These are phyloP conservation scores for Mycena amicta DNA, from an alignment of 768 basidiomycete species.

Conservation along the genomic window DNA sequence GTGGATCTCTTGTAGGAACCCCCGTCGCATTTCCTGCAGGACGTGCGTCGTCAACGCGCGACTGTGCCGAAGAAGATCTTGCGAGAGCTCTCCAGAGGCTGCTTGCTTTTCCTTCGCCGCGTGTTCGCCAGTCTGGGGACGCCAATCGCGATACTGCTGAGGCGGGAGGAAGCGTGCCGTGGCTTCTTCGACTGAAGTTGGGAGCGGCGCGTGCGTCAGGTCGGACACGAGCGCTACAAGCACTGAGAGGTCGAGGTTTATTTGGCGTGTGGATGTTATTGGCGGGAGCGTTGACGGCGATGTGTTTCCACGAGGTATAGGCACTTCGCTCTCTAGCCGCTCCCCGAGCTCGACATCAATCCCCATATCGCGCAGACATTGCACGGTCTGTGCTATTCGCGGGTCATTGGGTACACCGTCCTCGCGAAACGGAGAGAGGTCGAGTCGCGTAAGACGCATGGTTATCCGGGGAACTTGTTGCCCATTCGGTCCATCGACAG, in stretches of 20 bases:
- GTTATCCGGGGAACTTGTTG: constrained; percentile 49
- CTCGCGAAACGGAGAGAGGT: constrained; percentile 37
- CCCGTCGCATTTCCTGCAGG: constrained; percentile 71
- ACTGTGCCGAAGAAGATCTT: constrained; percentile 57
- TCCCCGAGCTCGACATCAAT: constrained; percentile 71
- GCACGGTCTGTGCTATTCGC: constrained; percentile 64
- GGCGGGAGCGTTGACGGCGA: constrained; percentile 18
- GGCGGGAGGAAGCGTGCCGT: constrained; percentile 66
- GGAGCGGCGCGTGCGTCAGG: constrained; percentile 73
- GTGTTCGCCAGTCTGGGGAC: constrained; percentile 25
- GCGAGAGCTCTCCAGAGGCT: constrained; percentile 30
- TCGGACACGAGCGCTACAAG: constrained; percentile 85
- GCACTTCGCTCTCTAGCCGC: constrained; percentile 34
- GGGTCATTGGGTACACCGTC: constrained; percentile 43
- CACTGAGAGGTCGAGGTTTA: constrained; percentile 85
- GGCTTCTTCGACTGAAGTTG: constrained; percentile 57
- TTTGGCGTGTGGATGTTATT: constrained; percentile 49
- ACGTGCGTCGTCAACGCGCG: constrained; percentile 75
- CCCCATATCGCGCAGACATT: constrained; percentile 60
- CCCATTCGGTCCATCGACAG: constrained; percentile 39
- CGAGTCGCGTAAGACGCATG: constrained; percentile 71
- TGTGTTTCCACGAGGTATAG: constrained; percentile 7
- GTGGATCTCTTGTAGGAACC: constrained; percentile 64
- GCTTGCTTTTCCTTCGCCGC: constrained; percentile 5
- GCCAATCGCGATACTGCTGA: constrained; percentile 62